These are phyloP conservation scores for Vigna unguiculata DNA, from an alignment of 306 rosid species.

Conservation along the genomic window DNA sequence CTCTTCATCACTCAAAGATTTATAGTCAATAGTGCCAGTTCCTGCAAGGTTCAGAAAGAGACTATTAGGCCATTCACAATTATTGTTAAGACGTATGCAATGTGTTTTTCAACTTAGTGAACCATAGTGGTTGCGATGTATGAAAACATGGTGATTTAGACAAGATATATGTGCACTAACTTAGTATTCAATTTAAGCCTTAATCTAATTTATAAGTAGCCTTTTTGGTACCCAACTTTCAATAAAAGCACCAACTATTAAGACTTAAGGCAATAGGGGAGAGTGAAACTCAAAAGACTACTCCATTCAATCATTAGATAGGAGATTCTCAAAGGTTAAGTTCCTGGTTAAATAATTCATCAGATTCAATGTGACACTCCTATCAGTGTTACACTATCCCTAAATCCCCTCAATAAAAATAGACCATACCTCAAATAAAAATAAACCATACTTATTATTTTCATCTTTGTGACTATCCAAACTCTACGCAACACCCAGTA, in stretches of 20 bases:
- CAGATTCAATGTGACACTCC: neutral
- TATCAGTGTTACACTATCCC: neutral
- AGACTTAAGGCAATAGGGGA: no score
- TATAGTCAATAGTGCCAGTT: constrained; percentile 59
- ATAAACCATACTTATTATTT: neutral
- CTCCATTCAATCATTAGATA: no score
- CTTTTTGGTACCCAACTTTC: no score
- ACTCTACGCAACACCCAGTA: neutral
- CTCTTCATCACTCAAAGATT: constrained; percentile 64
- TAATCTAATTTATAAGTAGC: no score
- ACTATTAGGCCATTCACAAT: constrained; percentile 26
- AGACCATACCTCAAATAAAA: neutral
- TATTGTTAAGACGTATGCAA: neutral
- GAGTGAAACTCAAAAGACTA: no score
- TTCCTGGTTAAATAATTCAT: no score
- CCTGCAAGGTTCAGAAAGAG: constrained; percentile 51
- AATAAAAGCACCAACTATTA: no score
- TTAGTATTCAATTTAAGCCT: no score
- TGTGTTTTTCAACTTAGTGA: neutral
- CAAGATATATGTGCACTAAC: no score
- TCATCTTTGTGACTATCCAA: neutral
- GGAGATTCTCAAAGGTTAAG: no score
- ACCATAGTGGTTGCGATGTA: neutral
- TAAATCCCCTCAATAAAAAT: neutral
- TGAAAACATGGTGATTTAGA: no score